Percentiles rank a stretch among this genome's conserved stretches.
phyloP scores from a whole-genome alignment of 495 filamentous ascomycete species.

The Bombardia bombarda region DNA sequence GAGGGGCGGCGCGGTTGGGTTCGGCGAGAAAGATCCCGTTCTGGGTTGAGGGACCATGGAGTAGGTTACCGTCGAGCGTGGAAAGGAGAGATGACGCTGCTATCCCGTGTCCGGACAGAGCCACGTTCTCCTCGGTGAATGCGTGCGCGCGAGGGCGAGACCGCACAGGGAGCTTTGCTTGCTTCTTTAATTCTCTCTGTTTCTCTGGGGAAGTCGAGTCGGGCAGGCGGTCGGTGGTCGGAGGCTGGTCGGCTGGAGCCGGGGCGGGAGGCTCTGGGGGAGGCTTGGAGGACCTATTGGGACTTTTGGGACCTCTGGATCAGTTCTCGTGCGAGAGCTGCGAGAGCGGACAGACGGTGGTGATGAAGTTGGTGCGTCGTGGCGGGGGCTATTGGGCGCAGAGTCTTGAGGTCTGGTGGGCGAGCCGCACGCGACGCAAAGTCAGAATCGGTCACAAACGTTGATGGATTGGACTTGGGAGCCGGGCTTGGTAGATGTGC shows the following conservation, averaged over 20 bases:
- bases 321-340: too few species aligned
- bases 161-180: neutral
- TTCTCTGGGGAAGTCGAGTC: neutral
- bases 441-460: neutral
- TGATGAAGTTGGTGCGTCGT: neutral
- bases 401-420: constrained; percentile 1
- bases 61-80: constrained; percentile 8
- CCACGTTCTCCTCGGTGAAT: constrained; percentile 21
- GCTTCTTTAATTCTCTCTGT: neutral
- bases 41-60: constrained; percentile 34
- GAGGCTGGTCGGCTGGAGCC: too few species aligned
- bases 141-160: neutral
- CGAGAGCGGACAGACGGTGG: too few species aligned
- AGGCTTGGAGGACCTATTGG: too few species aligned
- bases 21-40: constrained; percentile 49
- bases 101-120: constrained; percentile 23
- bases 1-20: constrained; percentile 39
- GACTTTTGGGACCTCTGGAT: too few species aligned
- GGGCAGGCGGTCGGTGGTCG: too few species aligned
- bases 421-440: constrained; percentile 4
- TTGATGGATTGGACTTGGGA: constrained; percentile 15
- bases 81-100: constrained; percentile 19
- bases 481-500: constrained; percentile 8
- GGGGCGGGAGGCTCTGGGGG: too few species aligned
- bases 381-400: neutral